phyloP scores from a whole-genome alignment of 1,284 basidiomycete genomes.

The Anthracocystis panici-leucophaei region DNA sequence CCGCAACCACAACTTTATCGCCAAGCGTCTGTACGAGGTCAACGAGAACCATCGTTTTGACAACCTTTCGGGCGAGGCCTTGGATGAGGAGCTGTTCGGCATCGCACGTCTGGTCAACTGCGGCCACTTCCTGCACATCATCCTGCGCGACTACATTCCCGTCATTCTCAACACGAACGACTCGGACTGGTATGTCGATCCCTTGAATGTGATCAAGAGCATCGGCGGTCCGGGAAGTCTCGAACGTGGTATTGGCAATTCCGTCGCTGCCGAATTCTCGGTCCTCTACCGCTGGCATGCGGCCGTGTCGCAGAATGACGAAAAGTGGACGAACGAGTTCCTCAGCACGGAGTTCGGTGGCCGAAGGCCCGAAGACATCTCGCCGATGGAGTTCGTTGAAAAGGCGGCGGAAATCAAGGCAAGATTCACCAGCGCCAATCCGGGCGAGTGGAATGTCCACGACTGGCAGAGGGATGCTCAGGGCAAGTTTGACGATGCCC shows the following conservation, averaged over 20 bases:
- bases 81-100: constrained; percentile 59
- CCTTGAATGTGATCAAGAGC: constrained; percentile 50
- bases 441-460: constrained; percentile 75
- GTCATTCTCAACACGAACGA: constrained; percentile 61
- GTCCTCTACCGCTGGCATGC: constrained; percentile 61
- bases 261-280: constrained; percentile 56
- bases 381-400: constrained; percentile 75
- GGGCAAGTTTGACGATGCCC: constrained; percentile 78
- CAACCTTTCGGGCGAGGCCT: constrained; percentile 33
- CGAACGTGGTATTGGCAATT: constrained; percentile 56
- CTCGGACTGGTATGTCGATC: constrained; percentile 57
- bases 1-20: constrained; percentile 80
- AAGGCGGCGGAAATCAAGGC: constrained; percentile 65
- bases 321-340: constrained; percentile 59
- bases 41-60: constrained; percentile 54
- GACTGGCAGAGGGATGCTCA: constrained; percentile 77
- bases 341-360: constrained; percentile 42
- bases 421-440: constrained; percentile 29
- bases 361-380: constrained; percentile 71
- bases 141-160: constrained; percentile 60
- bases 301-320: constrained; percentile 53
- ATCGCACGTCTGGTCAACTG: constrained; percentile 51
- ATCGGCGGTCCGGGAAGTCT: constrained; percentile 41
- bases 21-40: constrained; percentile 76
- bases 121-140: constrained; percentile 50